phyloP scores from a whole-genome alignment of 1,284 basidiomycete species.

The Rhodotorula mucilaginosa region DNA sequence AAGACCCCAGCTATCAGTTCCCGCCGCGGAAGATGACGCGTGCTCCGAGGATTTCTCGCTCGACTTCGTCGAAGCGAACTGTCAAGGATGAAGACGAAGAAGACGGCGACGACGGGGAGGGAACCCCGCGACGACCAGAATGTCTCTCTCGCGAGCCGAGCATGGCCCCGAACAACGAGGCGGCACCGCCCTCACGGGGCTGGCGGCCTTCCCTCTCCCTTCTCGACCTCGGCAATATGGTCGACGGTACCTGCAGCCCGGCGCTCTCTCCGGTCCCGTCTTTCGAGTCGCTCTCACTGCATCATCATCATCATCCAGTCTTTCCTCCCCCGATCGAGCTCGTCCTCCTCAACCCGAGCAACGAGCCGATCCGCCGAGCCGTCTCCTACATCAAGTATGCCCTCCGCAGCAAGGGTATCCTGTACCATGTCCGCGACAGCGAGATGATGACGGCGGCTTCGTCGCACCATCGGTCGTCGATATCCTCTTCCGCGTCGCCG shows the following conservation, averaged over 20 bases:
- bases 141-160: not conserved
- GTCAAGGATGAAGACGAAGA: not conserved
- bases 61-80: constrained; percentile 3
- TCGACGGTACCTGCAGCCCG: not conserved
- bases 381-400: constrained; percentile 54
- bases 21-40: too few species aligned
- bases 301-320: constrained; percentile 36
- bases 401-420: constrained; percentile 55
- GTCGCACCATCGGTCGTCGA: not conserved
- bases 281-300: constrained; percentile 42
- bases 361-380: constrained; percentile 48
- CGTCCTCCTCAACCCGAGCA: constrained; percentile 48
- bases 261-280: constrained; percentile 33
- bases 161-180: not conserved
- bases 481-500: not conserved
- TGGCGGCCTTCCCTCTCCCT: constrained; percentile 32
- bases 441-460: not conserved
- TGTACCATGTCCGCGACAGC: constrained; percentile 53
- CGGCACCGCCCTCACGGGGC: not conserved
- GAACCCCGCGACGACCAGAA: not conserved
- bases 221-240: constrained; percentile 6
- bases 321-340: constrained; percentile 39
- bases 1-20: not conserved
- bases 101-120: not conserved
- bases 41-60: not conserved